Conservation (phyloP, 345 rosid genomes). For the Ceriops decandra region DNA sequence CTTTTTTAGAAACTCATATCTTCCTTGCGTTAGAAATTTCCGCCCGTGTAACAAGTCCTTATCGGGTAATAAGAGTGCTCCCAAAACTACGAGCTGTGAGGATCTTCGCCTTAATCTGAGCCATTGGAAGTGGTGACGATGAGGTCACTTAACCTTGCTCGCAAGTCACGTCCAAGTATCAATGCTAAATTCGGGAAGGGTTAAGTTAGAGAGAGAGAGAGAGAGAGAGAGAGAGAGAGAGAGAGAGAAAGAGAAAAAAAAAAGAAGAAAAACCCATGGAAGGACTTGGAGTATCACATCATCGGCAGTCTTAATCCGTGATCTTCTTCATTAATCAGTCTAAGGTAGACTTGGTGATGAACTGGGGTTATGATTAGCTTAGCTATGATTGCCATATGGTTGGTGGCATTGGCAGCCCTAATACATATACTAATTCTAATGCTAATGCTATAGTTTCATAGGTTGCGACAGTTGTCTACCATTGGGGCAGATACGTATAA, state of each 20-base stretch:
- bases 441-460: conserved; percentile 26
- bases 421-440: too few species aligned
- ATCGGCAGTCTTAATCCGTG: conserved; percentile 16
- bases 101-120: conserved; percentile 11
- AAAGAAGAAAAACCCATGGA: not conserved
- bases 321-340: conserved; percentile 1
- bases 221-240: too few species aligned
- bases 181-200: not conserved
- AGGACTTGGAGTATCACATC: conserved; percentile 19
- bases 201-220: not conserved
- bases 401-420: not conserved
- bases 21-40: not conserved
- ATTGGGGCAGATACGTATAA: conserved; percentile 7
- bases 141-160: conserved; percentile 39
- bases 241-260: too few species aligned
- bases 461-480: conserved; percentile 42
- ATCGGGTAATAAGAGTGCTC: not conserved
- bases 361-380: not conserved
- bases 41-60: too few species aligned
- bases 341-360: too few species aligned
- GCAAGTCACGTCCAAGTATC: conserved; percentile 23
- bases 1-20: not conserved
- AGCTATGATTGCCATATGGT: not conserved
- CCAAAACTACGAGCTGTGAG: not conserved
- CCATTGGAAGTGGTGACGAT: conserved; percentile 20